phyloP scores from a whole-genome alignment of 495 filamentous ascomycete genomes.

The Penicillium tannophilum region DNA sequence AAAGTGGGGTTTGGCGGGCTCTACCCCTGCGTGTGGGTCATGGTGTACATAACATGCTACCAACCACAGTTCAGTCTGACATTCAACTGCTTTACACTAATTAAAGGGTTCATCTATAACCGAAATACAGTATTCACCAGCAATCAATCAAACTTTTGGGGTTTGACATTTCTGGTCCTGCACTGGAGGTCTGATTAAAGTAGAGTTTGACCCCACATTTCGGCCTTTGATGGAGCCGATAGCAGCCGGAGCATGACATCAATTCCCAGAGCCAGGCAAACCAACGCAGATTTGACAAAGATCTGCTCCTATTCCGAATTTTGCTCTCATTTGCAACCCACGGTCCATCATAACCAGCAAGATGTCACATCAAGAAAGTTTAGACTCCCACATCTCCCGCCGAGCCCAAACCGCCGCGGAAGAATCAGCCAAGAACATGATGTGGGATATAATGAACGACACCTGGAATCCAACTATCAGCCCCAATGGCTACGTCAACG shows the following conservation, averaged over 20 bases:
- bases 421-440: conserved; percentile 17
- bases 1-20: too few species aligned
- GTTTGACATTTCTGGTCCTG: too few species aligned
- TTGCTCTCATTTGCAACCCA: too few species aligned
- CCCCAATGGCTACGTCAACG: conserved; percentile 39
- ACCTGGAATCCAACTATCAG: conserved; percentile 29
- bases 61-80: too few species aligned
- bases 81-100: too few species aligned
- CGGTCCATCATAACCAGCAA: neutral
- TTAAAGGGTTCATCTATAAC: too few species aligned
- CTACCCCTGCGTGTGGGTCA: too few species aligned
- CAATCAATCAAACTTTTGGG: too few species aligned
- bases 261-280: neutral
- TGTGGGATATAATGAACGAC: conserved; percentile 33
- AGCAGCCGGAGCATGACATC: neutral
- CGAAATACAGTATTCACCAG: too few species aligned
- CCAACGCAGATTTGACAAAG: neutral
- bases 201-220: neutral
- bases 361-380: neutral
- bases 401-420: conserved; percentile 24
- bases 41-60: too few species aligned
- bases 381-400: conserved; percentile 13
- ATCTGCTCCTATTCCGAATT: too few species aligned
- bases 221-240: neutral
- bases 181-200: neutral